A percentile compares a stretch with the other conserved stretches of the same genome.
These are phyloP conservation scores for Dalbergia cochinchinensis DNA, from an alignment of 306 rosid genomes.

Conservation along the genomic window DNA sequence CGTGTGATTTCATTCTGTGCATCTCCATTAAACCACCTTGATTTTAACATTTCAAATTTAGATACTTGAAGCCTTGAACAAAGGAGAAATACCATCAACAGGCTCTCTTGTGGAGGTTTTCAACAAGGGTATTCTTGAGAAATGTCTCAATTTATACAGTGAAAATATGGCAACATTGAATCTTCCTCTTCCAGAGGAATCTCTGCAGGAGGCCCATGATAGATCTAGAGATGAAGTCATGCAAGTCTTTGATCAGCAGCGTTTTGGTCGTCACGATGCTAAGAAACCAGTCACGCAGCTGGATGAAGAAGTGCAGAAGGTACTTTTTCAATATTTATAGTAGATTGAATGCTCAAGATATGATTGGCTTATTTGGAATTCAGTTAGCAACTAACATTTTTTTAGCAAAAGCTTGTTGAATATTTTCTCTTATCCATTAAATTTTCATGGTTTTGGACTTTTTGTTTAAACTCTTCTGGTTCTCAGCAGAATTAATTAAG, in stretches of 20 bases:
- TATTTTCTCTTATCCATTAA: conserved; percentile 10
- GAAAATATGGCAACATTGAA: conserved; percentile 58
- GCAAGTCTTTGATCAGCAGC: conserved; percentile 76
- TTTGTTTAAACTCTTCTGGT: background rate
- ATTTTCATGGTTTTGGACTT: background rate
- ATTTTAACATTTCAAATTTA: conserved; percentile 45
- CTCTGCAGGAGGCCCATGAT: conserved; percentile 64
- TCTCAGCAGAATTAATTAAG: conserved; percentile 13
- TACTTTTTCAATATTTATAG: conserved; percentile 34
- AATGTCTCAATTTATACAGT: conserved; percentile 72
- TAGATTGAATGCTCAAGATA: background rate
- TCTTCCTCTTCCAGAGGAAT: conserved; percentile 67
- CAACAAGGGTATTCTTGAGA: conserved; percentile 86
- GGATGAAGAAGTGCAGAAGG: conserved; percentile 81
- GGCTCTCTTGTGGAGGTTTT: conserved; percentile 91
- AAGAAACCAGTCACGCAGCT: conserved; percentile 75
- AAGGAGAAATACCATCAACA: conserved; percentile 95
- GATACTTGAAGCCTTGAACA: conserved; percentile 94
- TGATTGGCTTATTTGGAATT: conserved; percentile 14
- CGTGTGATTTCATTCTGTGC: background rate
- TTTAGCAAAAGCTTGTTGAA: background rate
- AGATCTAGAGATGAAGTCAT: conserved; percentile 59
- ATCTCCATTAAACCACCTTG: conserved; percentile 25
- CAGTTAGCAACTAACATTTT: background rate
- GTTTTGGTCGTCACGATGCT: conserved; percentile 89